phyloP scores from a whole-genome alignment of 2,329 filamentous ascomycete genomes.

The Ophiosphaerella herpotricha region DNA sequence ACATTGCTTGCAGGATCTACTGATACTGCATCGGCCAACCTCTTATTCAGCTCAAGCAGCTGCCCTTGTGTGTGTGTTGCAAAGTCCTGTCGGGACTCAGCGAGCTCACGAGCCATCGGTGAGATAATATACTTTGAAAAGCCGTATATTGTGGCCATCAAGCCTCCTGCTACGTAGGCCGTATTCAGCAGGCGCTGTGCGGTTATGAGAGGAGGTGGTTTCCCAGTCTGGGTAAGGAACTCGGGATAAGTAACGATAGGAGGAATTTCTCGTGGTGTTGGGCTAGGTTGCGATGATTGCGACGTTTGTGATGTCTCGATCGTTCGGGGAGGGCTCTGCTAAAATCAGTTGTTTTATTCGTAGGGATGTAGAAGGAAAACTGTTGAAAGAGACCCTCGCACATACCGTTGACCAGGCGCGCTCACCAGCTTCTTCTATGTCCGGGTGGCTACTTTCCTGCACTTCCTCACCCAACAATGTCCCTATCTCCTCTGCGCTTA shows the following conservation, averaged over 20 bases:
- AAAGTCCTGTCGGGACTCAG: slow-evolving; percentile 62
- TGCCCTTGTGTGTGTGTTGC: slow-evolving; percentile 57
- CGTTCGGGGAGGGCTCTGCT: slow-evolving; percentile 23
- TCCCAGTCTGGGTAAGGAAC: slow-evolving; percentile 63
- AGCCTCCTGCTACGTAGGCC: slow-evolving; percentile 60
- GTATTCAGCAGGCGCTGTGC: slow-evolving; percentile 61
- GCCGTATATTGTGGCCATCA: slow-evolving; percentile 68
- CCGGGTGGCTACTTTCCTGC: slow-evolving; percentile 13
- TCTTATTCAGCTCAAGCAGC: slow-evolving; percentile 60
- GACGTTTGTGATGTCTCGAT: neutral
- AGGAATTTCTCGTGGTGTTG: slow-evolving; percentile 52
- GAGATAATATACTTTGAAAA: slow-evolving; percentile 70
- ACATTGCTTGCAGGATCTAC: slow-evolving; percentile 56
- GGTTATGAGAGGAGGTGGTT: slow-evolving; percentile 64
- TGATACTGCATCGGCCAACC: slow-evolving; percentile 64
- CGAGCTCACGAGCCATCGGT: slow-evolving; percentile 62
- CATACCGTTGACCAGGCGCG: slow-evolving; percentile 37
- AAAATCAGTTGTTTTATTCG: slow-evolving; percentile 10
- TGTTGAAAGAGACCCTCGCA: neutral
- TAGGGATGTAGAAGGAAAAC: neutral
- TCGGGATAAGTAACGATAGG: slow-evolving; percentile 71
- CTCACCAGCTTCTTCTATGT: slow-evolving; percentile 28
- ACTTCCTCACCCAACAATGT: slow-evolving; percentile 57
- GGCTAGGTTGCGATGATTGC: slow-evolving; percentile 15
- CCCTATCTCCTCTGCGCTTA: slow-evolving; percentile 70